Percentiles rank a stretch among this genome's conserved stretches.
These are phyloP conservation scores for Mycena venus DNA, from an alignment of 768 basidiomycete species.

Conservation along the genomic window DNA sequence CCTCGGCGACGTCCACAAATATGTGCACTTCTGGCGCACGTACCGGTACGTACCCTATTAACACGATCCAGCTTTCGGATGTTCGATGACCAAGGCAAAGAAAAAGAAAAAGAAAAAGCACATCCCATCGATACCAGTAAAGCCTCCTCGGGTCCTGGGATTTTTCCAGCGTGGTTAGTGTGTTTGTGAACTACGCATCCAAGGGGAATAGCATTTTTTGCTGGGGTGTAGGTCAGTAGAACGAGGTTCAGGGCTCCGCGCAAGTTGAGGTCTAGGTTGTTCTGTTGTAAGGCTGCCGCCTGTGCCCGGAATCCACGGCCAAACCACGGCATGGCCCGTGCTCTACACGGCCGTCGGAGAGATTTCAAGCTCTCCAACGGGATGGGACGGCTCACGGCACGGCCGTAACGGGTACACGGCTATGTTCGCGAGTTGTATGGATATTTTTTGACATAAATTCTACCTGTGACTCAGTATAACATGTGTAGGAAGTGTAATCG, in stretches of 20 bases:
- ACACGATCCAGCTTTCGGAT: no score
- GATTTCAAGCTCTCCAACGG: not conserved
- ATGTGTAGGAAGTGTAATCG: not conserved
- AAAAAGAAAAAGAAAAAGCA: not conserved
- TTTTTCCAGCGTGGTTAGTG: no score
- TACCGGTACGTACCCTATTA: conserved; percentile 33
- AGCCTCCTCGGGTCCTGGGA: conserved; percentile 31
- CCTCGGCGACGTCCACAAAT: conserved; percentile 30
- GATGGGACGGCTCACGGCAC: conserved; percentile 6
- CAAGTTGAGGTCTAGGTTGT: no score
- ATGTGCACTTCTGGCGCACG: conserved; percentile 33
- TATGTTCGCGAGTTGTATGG: not conserved
- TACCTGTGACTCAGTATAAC: not conserved
- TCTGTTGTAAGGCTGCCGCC: no score
- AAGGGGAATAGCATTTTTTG: no score
- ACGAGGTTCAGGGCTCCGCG: no score
- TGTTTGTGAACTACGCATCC: no score
- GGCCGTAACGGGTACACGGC: no score
- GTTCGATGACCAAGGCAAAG: no score
- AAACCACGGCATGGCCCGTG: not conserved
- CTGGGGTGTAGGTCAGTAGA: no score
- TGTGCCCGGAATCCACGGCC: no score
- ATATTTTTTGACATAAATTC: not conserved
- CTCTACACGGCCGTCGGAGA: not conserved
- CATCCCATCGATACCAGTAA: conserved; percentile 37